Evolutionary conservation across 352 stramenopile species (phyloP), one percentile per base, ranked within the genome.

Genomic region (Lagenidium giganteum): DNA sequence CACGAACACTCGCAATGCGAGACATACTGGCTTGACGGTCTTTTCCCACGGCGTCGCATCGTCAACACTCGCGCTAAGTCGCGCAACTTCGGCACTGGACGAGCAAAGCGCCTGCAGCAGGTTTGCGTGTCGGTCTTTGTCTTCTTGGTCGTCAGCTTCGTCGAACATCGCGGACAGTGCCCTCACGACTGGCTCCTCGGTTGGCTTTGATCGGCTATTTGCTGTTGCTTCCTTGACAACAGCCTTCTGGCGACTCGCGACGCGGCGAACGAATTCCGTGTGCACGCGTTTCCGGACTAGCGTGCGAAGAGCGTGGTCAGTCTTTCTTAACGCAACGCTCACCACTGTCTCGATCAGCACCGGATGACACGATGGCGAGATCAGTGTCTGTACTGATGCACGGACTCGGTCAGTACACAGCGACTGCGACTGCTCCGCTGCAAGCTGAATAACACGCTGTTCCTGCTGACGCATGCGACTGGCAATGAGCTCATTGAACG

Each of bases 251-350:
- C 64, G 59, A 25, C 62, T 44, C 0, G 48, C 51, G 7, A 83
- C 29, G 3, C 67, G 67, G 42, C 83, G 80, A 3, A 64, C 38
- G 38, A 86, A 86, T 35, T 71, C 61, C 0, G 64, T 64, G n/a
- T 73, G 58, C 5, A 60, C 70, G 73, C 0, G 67, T 57, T 13
- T 81, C 52, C 7, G 83, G 41, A 7, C 35, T 63, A 20, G 57
- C 51, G 11, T 77, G 40, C 2, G 58, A 51, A n/a, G 24, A 46
- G 11, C 37, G 57, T 2, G 60, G 68, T 18, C 62, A 64, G 8
- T 64, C 52, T 16, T 66, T 29, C n/a, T n/a, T n/a, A n/a, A n/a
- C 1, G 67, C 67, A 6, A 86, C 54, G 8, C 27, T 48, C 7
- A 54, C 42, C 2, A 71, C 61, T 1, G 67, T 61, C 2, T 60